Percentiles rank a stretch among this genome's conserved stretches.
Evolutionary conservation across 306 rosid genomes (phyloP).

Genomic region (barrel medic (Medicago truncatula)): MtrunA17r5.0-ANR NC_053044.1:19400501-19401000

Average conservation of each 20-base stretch:
- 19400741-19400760: background rate
- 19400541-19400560: constrained; percentile 59
- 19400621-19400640: constrained; percentile 56
- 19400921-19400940: background rate
- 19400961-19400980: background rate
- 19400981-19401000: background rate
- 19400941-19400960: background rate
- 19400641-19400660: constrained; percentile 52
- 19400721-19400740: background rate
- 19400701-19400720: background rate
- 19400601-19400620: constrained; percentile 57
- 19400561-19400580: constrained; percentile 56
- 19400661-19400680: constrained; percentile 48
- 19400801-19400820: too few relatives aligned
- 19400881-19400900: too few relatives aligned
- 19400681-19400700: constrained; percentile 45
- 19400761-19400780: background rate
- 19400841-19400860: too few relatives aligned
- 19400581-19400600: constrained; percentile 51
- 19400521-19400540: background rate
- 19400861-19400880: too few relatives aligned
- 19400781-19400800: too few relatives aligned
- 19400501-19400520: background rate
- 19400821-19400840: too few relatives aligned
- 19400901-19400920: too few relatives aligned